Percentiles rank a stretch among this genome's conserved stretches.
Evolutionary conservation across 2,329 filamentous ascomycete species (phyloP).

Genomic region (Fusarium nanum): DNA sequence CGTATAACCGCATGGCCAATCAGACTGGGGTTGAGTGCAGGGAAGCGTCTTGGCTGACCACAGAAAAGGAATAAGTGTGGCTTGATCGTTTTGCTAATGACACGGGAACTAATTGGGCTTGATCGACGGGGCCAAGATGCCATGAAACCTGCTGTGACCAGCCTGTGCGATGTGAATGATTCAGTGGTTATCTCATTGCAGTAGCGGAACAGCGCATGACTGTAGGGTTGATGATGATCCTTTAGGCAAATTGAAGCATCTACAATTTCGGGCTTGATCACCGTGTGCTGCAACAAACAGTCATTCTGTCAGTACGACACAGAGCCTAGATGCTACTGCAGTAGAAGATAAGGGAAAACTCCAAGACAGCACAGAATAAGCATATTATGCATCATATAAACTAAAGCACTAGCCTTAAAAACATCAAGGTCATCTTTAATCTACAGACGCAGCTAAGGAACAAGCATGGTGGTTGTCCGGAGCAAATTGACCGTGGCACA

Average conservation of each 20-base stretch:
- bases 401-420: neutral
- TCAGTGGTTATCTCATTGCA: constrained; percentile 8
- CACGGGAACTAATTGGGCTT: constrained; percentile 5
- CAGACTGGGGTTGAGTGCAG: neutral
- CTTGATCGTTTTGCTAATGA: constrained; percentile 21
- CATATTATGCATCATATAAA: rapidly evolving
- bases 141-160: constrained; percentile 16
- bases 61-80: constrained; percentile 18
- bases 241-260: too few relatives aligned
- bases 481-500: neutral
- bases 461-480: neutral
- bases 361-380: too few relatives aligned
- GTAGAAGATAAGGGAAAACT: too few relatives aligned
- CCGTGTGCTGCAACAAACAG: too few relatives aligned
- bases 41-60: constrained; percentile 30
- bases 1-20: constrained; percentile 16
- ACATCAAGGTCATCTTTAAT: neutral
- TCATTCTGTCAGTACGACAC: neutral
- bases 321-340: neutral
- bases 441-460: neutral
- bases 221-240: neutral
- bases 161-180: constrained; percentile 2
- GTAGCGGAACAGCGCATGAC: neutral
- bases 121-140: constrained; percentile 1
- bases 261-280: too few relatives aligned